Percentiles rank a stretch among this genome's conserved stretches.
These are phyloP conservation scores for Bimuria novae-zelandiae DNA, from an alignment of 2,329 filamentous ascomycete species.

Conservation along the genomic window DNA sequence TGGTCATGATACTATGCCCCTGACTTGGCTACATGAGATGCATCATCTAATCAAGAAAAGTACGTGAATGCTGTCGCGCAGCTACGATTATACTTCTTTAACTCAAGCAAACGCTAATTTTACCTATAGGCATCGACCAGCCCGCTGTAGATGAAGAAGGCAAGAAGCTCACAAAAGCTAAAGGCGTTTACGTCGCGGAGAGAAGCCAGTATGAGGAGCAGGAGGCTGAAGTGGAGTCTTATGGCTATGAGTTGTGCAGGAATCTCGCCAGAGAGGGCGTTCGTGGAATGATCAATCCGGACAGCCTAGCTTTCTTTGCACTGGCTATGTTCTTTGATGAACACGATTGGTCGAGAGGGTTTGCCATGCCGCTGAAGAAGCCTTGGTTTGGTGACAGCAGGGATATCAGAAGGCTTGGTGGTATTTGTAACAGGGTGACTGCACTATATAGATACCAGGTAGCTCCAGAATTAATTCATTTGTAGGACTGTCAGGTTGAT, in stretches of 20 bases:
- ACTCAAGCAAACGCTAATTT: too few relatives aligned
- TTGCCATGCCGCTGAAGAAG: slow-evolving; percentile 4
- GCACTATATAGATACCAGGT: too few relatives aligned
- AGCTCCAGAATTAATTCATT: too few relatives aligned
- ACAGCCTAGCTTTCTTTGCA: slow-evolving; percentile 5
- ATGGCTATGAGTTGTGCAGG: neutral
- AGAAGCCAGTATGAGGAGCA: neutral
- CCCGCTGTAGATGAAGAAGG: neutral
- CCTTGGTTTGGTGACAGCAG: neutral
- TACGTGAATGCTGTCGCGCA: too few relatives aligned
- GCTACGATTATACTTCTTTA: too few relatives aligned
- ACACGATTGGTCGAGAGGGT: slow-evolving; percentile 7
- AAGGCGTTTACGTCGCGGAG: neutral
- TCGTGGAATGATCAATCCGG: neutral
- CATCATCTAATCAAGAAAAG: neutral
- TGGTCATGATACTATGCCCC: neutral
- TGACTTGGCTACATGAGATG: slow-evolving; percentile 1
- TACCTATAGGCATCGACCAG: neutral
- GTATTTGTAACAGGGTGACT: too few relatives aligned
- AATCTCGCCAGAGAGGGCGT: slow-evolving; percentile 1
- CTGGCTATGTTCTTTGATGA: slow-evolving; percentile 7
- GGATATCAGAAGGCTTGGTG: neutral
- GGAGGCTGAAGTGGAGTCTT: neutral
- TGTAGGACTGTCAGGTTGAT: too few relatives aligned
- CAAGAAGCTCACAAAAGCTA: neutral